These are phyloP conservation scores for Drechslerella dactyloides DNA, from an alignment of 2,329 filamentous ascomycete species.

Conservation along the genomic window DNA sequence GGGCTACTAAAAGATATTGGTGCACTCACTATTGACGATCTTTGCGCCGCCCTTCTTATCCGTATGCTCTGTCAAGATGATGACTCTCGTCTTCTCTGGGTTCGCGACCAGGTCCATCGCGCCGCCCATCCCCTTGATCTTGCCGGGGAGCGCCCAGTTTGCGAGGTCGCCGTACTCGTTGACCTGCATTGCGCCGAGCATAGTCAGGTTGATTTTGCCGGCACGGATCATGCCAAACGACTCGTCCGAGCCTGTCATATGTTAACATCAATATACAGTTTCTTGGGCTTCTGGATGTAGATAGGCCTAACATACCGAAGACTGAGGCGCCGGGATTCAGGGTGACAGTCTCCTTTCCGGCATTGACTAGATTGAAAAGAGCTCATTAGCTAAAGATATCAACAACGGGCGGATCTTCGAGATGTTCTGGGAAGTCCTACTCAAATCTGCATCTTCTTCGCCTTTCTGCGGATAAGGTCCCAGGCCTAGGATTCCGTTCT, in stretches of 20 bases:
- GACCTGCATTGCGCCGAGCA: constrained; percentile 82
- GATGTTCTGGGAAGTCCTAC: constrained; percentile 55
- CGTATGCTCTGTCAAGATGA: constrained; percentile 73
- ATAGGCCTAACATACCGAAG: constrained; percentile 63
- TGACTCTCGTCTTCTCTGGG: constrained; percentile 73
- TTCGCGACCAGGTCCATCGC: constrained; percentile 77
- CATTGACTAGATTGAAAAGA: constrained; percentile 66
- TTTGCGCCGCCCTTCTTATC: constrained; percentile 73
- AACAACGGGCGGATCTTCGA: no score
- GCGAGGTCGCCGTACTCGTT: constrained; percentile 78
- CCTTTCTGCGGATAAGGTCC: constrained; percentile 77
- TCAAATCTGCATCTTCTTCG: constrained; percentile 68
- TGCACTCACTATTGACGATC: constrained; percentile 63
- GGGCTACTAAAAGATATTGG: background rate
- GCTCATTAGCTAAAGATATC: background rate
- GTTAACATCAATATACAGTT: constrained; percentile 5
- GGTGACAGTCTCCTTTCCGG: constrained; percentile 86
- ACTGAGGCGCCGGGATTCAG: constrained; percentile 76
- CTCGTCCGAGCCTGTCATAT: constrained; percentile 67
- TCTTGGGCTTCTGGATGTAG: background rate
- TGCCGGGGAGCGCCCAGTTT: constrained; percentile 90
- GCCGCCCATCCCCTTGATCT: constrained; percentile 86
- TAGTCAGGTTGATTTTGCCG: constrained; percentile 81
- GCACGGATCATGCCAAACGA: constrained; percentile 88
- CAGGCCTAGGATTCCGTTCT: constrained; percentile 86